phyloP scores from a whole-genome alignment of 192 early-diverging fungal species.

The Coemansia sp. region DNA sequence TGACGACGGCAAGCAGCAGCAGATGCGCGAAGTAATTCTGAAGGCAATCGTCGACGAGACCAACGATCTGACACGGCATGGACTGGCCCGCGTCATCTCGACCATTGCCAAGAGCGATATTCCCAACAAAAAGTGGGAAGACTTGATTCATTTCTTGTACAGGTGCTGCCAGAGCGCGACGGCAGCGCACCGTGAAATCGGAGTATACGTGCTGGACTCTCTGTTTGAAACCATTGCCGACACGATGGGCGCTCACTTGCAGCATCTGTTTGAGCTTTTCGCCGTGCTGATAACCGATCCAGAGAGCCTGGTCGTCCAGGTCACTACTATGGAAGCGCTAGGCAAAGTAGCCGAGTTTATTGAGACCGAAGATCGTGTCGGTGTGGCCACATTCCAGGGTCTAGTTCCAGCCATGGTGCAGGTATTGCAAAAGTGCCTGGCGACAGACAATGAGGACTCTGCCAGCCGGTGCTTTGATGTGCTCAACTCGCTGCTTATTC shows the following conservation, averaged over 20 bases:
- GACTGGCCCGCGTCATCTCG: conserved; percentile 87
- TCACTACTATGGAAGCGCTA: conserved; percentile 77
- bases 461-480: conserved; percentile 83
- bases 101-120: conserved; percentile 82
- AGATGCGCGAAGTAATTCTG: conserved; percentile 70
- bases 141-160: conserved; percentile 79
- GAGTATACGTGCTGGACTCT: conserved; percentile 81
- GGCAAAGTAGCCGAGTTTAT: conserved; percentile 84
- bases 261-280: conserved; percentile 76
- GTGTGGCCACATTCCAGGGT: conserved; percentile 70
- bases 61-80: conserved; percentile 67
- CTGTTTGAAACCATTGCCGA: conserved; percentile 87
- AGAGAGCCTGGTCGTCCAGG: conserved; percentile 77
- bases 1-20: conserved; percentile 54
- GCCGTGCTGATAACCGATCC: conserved; percentile 73
- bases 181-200: conserved; percentile 79
- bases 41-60: conserved; percentile 73
- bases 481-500: conserved; percentile 76
- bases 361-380: conserved; percentile 65
- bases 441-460: conserved; percentile 70
- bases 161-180: conserved; percentile 73
- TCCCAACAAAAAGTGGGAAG: conserved; percentile 72
- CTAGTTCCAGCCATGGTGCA: conserved; percentile 84
- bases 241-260: conserved; percentile 54
- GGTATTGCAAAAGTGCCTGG: conserved; percentile 79